These are phyloP conservation scores for Xylaria sp. DNA, from an alignment of 2,329 filamentous ascomycete genomes.

Conservation along the genomic window DNA sequence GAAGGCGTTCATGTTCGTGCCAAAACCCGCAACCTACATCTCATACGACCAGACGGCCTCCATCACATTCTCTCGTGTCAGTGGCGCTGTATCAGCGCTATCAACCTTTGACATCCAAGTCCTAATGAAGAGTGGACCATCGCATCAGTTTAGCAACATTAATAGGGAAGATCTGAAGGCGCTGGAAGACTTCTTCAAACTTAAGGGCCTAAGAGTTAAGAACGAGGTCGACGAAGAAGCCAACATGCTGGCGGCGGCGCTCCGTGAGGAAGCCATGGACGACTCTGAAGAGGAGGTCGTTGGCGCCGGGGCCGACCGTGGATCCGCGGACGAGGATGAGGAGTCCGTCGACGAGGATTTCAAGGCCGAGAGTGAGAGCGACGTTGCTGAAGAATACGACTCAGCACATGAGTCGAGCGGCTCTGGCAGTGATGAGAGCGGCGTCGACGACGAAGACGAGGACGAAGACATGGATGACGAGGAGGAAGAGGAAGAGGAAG, in stretches of 20 bases:
- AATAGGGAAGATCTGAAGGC: constrained; percentile 97
- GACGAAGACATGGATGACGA: constrained; percentile 50
- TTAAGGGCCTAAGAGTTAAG: constrained; percentile 94
- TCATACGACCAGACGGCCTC: constrained; percentile 92
- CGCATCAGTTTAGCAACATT: constrained; percentile 98
- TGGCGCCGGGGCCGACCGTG: constrained; percentile 77
- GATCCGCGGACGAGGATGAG: constrained; percentile 94
- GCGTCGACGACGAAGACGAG: constrained; percentile 62
- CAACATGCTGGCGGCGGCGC: constrained; percentile 79
- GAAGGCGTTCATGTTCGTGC: constrained; percentile 99
- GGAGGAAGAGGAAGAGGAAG: constrained; percentile 55
- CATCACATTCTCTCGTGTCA: constrained; percentile 95
- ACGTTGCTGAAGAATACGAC: constrained; percentile 96
- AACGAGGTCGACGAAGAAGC: constrained; percentile 98
- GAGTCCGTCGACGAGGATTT: constrained; percentile 98
- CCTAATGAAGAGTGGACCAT: constrained; percentile 86
- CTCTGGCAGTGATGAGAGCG: constrained; percentile 74
- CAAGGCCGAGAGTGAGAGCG: constrained; percentile 88
- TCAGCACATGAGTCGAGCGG: constrained; percentile 89
- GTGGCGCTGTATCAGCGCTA: constrained; percentile 90
- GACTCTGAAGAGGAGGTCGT: constrained; percentile 86
- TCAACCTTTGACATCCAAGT: constrained; percentile 98
- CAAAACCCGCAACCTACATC: constrained; percentile 97
- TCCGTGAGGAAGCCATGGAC: constrained; percentile 84
- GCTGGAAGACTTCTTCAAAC: constrained; percentile 97